phyloP scores from a whole-genome alignment of 352 stramenopile species.

The Phytophthora parvispora region DNA sequence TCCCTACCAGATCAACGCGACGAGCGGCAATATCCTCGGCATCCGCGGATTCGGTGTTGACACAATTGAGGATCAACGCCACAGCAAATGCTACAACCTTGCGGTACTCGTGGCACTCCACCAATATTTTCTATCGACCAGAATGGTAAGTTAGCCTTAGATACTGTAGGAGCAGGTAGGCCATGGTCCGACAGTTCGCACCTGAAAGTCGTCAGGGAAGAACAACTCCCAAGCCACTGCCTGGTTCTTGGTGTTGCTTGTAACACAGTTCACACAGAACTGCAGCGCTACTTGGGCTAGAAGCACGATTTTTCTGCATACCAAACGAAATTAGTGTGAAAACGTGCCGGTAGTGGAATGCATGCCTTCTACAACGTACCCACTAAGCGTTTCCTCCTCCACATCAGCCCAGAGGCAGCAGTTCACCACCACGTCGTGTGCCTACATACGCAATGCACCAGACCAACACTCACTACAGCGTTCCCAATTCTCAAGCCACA shows the following conservation, averaged over 20 bases:
- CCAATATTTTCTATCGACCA: conserved; percentile 73
- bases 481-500: neutral
- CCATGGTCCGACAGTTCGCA: too few relatives aligned
- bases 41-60: conserved; percentile 45
- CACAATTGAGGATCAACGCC: conserved; percentile 75
- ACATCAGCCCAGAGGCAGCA: conserved; percentile 73
- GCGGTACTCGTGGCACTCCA: conserved; percentile 82
- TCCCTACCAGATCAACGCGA: conserved; percentile 62
- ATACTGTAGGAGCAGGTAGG: too few relatives aligned
- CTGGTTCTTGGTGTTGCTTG: conserved; percentile 58
- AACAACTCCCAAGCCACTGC: conserved; percentile 62
- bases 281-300: conserved; percentile 76
- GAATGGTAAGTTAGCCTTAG: conserved; percentile 1
- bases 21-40: conserved; percentile 34
- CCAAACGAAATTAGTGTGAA: conserved; percentile 11
- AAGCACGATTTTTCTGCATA: conserved; percentile 53
- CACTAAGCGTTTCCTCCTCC: conserved; percentile 56
- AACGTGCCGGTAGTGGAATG: neutral
- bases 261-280: conserved; percentile 79
- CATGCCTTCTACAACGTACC: conserved; percentile 29
- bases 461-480: neutral
- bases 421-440: conserved; percentile 45
- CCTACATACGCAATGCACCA: conserved; percentile 28
- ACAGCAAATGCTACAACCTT: conserved; percentile 80
- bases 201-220: conserved; percentile 80